Evolutionary conservation across 352 stramenopile genomes (phyloP).

Genomic region (Aphanomyces stellatus): DNA sequence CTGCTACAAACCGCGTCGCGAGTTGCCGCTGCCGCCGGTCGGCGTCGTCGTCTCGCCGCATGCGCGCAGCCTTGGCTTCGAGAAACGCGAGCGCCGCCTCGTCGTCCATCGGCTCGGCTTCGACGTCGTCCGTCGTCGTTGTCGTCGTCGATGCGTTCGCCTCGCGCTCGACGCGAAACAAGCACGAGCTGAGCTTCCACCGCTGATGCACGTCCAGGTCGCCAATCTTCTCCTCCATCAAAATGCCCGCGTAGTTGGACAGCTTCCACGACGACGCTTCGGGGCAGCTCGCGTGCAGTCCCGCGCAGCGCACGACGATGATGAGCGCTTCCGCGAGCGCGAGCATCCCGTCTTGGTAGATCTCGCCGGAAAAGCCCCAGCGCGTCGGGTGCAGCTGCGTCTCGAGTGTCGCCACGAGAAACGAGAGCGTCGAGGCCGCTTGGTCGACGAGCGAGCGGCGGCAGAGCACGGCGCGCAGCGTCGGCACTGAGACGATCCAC

Average conservation of each 20-base stretch:
- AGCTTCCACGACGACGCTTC: constrained; percentile 61
- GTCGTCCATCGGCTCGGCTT: not conserved
- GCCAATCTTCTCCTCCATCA: constrained; percentile 43
- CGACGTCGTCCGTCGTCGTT: not conserved
- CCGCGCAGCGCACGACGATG: constrained; percentile 47
- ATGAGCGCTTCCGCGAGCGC: constrained; percentile 52
- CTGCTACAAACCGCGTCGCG: constrained; percentile 47
- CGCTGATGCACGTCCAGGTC: constrained; percentile 55
- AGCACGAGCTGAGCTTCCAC: constrained; percentile 42
- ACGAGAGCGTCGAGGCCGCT: constrained; percentile 50
- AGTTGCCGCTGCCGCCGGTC: constrained; percentile 23
- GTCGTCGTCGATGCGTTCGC: constrained; percentile 7
- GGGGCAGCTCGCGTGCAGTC: constrained; percentile 28
- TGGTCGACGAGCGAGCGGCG: constrained; percentile 54
- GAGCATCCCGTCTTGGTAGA: constrained; percentile 47
- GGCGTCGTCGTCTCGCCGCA: constrained; percentile 10
- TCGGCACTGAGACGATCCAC: constrained; percentile 44
- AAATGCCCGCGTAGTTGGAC: constrained; percentile 33
- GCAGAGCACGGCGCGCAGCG: constrained; percentile 38
- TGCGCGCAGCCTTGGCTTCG: constrained; percentile 38
- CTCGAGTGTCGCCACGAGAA: constrained; percentile 39
- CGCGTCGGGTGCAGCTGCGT: constrained; percentile 33
- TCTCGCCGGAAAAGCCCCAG: constrained; percentile 41
- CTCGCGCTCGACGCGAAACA: constrained; percentile 39
- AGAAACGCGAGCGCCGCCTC: constrained; percentile 41